phyloP scores from a whole-genome alignment of 1,284 basidiomycete genomes.

The Coriolopsis trogii region DNA sequence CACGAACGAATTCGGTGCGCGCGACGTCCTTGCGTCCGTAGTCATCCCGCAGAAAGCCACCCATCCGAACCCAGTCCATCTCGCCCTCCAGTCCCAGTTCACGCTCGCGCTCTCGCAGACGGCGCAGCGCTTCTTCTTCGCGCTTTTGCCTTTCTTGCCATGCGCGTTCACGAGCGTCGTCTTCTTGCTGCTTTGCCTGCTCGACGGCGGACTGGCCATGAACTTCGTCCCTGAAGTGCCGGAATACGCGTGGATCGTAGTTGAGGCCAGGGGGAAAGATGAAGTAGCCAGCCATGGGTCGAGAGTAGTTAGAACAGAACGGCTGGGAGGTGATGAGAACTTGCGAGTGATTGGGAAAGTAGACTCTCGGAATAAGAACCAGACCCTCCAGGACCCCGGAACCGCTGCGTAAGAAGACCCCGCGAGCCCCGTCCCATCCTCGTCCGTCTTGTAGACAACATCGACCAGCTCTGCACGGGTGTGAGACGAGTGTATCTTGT shows the following conservation, averaged over 20 bases:
- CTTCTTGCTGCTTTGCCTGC: not conserved
- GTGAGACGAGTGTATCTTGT: not conserved
- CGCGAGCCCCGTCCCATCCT: not conserved
- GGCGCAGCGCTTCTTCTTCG: constrained; percentile 25
- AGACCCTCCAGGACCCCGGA: constrained; percentile 9
- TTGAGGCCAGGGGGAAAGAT: constrained; percentile 12
- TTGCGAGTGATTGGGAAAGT: not conserved
- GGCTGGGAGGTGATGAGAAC: not conserved
- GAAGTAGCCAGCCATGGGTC: constrained; percentile 15
- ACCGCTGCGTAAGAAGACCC: not conserved
- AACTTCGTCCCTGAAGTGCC: not conserved
- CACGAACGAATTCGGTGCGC: constrained; percentile 48
- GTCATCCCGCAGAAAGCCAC: constrained; percentile 54
- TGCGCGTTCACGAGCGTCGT: not conserved
- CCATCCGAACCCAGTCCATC: constrained; percentile 60
- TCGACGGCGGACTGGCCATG: not conserved
- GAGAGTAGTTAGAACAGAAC: not conserved
- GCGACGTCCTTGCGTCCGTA: constrained; percentile 50
- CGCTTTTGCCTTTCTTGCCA: constrained; percentile 14
- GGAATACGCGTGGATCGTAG: not conserved
- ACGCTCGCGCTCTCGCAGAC: constrained; percentile 34
- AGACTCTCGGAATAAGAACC: constrained; percentile 1
- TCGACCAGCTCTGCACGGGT: too few relatives aligned
- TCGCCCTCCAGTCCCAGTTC: constrained; percentile 44
- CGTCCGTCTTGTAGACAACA: not conserved